phyloP scores from a whole-genome alignment of 306 rosid species.

The Mimosa pudica region DNA sequence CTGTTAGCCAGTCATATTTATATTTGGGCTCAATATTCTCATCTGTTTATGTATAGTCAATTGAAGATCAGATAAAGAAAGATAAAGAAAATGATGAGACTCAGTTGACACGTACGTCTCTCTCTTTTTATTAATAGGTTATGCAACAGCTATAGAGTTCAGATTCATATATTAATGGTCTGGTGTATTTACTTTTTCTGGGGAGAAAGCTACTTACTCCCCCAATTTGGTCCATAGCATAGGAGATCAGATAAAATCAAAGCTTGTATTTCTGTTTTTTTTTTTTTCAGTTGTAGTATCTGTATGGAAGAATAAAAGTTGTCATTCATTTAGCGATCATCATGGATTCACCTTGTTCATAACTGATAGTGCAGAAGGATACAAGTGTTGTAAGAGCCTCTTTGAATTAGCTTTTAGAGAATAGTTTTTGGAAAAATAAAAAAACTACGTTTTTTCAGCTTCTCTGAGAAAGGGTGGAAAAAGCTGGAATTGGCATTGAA shows the following conservation, averaged over 20 bases:
- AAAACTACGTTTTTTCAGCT: too few species aligned
- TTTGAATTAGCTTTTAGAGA: too few species aligned
- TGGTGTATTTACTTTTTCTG: slow-evolving; percentile 25
- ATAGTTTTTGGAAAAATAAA: too few species aligned
- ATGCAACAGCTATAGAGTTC: neutral
- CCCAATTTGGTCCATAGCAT: slow-evolving; percentile 30
- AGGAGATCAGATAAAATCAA: slow-evolving; percentile 20
- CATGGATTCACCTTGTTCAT: neutral
- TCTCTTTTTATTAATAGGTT: neutral
- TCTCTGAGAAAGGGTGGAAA: too few species aligned
- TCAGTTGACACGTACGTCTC: neutral
- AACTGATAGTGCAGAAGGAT: neutral
- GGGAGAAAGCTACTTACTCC: slow-evolving; percentile 26
- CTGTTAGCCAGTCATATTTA: neutral
- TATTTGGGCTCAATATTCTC: neutral
- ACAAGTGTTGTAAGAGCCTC: too few species aligned
- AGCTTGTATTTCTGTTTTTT: neutral
- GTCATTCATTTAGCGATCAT: neutral
- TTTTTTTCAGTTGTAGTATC: too few species aligned
- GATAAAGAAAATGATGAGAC: neutral
- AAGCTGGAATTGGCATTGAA: too few species aligned
- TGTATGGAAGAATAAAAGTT: neutral
- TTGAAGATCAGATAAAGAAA: neutral
- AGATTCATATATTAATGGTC: slow-evolving; percentile 6
- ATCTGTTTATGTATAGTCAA: neutral